Conservation (phyloP, 352 stramenopile species). For the Phytophthora capsici region DNA sequence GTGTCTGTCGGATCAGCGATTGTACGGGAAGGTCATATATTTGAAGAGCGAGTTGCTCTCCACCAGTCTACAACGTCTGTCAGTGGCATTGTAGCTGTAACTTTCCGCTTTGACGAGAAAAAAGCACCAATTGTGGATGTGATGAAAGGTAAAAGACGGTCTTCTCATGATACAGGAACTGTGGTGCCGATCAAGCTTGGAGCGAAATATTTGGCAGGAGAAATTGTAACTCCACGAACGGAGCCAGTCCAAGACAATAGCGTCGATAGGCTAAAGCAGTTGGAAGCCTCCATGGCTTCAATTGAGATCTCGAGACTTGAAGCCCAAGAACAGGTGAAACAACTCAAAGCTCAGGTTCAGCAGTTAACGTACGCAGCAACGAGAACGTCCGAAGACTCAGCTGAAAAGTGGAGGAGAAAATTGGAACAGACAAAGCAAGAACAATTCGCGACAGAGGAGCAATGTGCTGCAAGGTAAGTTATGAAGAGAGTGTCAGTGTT, state of each 20-base stretch:
- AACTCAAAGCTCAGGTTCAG: slow-evolving; percentile 55
- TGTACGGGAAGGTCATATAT: slow-evolving; percentile 71
- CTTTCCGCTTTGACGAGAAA: slow-evolving; percentile 71
- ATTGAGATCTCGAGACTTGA: slow-evolving; percentile 51
- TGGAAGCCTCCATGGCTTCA: slow-evolving; percentile 30
- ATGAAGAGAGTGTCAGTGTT: background rate
- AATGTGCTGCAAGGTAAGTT: slow-evolving; percentile 47
- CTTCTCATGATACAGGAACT: slow-evolving; percentile 10
- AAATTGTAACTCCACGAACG: slow-evolving; percentile 25
- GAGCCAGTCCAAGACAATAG: slow-evolving; percentile 18
- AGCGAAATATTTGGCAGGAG: slow-evolving; percentile 36
- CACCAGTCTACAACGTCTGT: slow-evolving; percentile 26
- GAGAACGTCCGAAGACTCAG: slow-evolving; percentile 36
- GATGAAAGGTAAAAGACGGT: background rate
- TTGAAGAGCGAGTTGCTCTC: slow-evolving; percentile 69
- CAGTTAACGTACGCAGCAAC: slow-evolving; percentile 26
- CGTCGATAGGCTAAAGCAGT: slow-evolving; percentile 26
- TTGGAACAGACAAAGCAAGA: slow-evolving; percentile 60
- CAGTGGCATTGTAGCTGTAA: slow-evolving; percentile 51
- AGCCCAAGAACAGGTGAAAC: slow-evolving; percentile 56
- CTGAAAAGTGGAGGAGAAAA: slow-evolving; percentile 58
- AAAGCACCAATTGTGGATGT: slow-evolving; percentile 25
- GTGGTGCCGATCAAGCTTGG: slow-evolving; percentile 29
- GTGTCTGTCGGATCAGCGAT: slow-evolving; percentile 78
- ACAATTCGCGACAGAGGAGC: slow-evolving; percentile 48